Evolutionary conservation across 75 land plant genomes (phyloP), one percentile per base, ranked within the genome.

Genomic region (Pinus taeda): DNA sequence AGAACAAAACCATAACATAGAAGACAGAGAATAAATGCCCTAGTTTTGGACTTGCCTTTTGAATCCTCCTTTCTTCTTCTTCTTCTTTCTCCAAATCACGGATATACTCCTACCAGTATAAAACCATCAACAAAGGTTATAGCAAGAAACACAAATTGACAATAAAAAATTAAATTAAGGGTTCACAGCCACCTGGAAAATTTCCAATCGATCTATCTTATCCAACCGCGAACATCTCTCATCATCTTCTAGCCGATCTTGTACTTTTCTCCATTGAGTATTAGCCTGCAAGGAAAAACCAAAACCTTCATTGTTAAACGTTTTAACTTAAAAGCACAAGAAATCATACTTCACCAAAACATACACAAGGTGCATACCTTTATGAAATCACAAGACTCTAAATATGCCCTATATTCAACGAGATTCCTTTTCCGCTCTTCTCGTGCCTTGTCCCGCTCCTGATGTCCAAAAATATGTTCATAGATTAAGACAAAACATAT

Each of bases 211-310:
- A 29, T 96, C 99, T 70, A 94, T 79, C 81, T 96, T 96, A 76
- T 96, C 95, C 75, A 96, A 88, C 13, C 96, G 89, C 37, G 86
- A 83, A 57, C 95, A 96, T 77, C 99, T 87, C 79, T 92, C 99
- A 88, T 96, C 99, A 85, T 94, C 95, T 77, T 96, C 97, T 61
- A 96, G 79, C 21, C 85, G 85, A 85, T 96, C 99, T 75, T 91
- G 92, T 59, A 96, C 93, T 81, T 96, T 96, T 69, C 99, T 88
- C 97, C 98, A 96, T 75, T 94, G 99, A 78, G 84, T 91, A 77
- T 84, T 94, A 0, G 79, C 99, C 99, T 96, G 81, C 29, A 82
- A 33, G 62, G 3, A 53, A 42, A 57, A 39, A 57, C 53, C 22
- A 77, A 4, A 17, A 45, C 21, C 21, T 36, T 59, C 24, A 11